Percentiles rank a stretch among this genome's conserved stretches.
Evolutionary conservation across 139 green algal genomes (phyloP).

Genomic region (Micromonas commoda): DNA sequence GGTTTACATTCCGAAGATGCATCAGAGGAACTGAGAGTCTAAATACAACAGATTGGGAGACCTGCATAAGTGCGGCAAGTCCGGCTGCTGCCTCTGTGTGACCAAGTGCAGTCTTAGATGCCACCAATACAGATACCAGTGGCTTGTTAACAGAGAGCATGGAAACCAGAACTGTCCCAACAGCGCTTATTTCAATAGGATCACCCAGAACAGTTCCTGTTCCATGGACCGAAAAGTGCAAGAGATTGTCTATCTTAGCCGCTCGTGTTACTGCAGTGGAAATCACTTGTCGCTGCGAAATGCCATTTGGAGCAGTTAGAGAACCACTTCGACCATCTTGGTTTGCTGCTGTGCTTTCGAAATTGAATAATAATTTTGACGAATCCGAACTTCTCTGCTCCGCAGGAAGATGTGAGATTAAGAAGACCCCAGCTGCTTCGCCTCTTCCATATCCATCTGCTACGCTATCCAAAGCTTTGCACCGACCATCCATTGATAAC

Average conservation of each 20-base stretch:
- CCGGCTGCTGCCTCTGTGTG: conserved; percentile 26
- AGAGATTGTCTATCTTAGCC: too few relatives aligned
- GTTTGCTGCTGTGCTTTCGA: conserved; percentile 38
- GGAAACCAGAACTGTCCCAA: too few relatives aligned
- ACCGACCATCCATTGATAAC: conserved; percentile 55
- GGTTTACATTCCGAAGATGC: neutral
- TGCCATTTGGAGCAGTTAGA: conserved; percentile 80
- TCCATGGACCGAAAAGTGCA: conserved; percentile 34
- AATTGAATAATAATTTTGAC: too few relatives aligned
- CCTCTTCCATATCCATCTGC: conserved; percentile 72
- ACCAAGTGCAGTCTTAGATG: conserved; percentile 21
- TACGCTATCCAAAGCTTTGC: conserved; percentile 58
- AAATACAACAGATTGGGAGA: neutral
- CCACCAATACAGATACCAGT: too few relatives aligned
- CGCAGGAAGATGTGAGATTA: too few relatives aligned
- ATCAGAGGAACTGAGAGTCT: neutral
- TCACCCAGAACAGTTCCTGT: conserved; percentile 43
- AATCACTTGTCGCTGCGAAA: conserved; percentile 72
- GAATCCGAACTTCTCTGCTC: too few relatives aligned
- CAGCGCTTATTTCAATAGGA: conserved; percentile 40
- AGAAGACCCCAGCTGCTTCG: conserved; percentile 49
- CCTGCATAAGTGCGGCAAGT: neutral
- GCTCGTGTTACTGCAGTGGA: too few relatives aligned
- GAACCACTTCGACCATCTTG: conserved; percentile 68
- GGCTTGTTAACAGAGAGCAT: too few relatives aligned